Evolutionary conservation across 345 rosid species (phyloP), one percentile per base, ranked within the genome.

Genomic region (Eucalyptus pumila): DNA sequence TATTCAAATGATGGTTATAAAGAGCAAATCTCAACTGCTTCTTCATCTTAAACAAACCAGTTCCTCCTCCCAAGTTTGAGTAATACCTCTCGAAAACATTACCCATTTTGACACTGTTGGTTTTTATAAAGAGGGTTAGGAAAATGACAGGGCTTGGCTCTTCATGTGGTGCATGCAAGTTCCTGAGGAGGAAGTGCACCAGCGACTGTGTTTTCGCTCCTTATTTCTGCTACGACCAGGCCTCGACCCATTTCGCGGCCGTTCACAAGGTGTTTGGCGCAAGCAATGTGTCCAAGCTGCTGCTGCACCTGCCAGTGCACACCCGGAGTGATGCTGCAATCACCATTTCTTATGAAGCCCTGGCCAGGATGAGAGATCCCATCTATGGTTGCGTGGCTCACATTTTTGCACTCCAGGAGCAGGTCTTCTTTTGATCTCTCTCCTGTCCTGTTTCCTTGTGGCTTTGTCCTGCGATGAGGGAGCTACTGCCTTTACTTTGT

Each of bases 141-240:
- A 93, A 80, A 94, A 96, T 96, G 98, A 93, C 93, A 92, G 96
- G 96, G 90, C 89, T 91, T 72, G 96, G 97, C 89, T 94, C 96
- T 88, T 96, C 98, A 47, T 96, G 98, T 88, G 98, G 98, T 89
- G 98, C 98, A 60, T 96, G 98, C 96, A 96, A 94, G 89, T 96
- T 95, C 91, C 92, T 96, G 51, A 93, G 98, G 92, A 95, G 98
- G 91, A 96, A 92, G 89, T 96, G 98, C 92, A 91, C 93, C 16
- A 92, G 67, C 44, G 97, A 93, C 40, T 96, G 98, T 67, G 94
- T 94, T 21, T 95, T 96, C 86, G 97, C 97, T 17, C 98, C 98
- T 52, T 94, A 95, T 92, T 96, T 96, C 92, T 89, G 94, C 76
- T 95, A 96, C 42, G 95, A 95, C 51, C 93, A 95, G 88, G 98